Evolutionary conservation across 1,139 yeast genomes (phyloP), one percentile per base, ranked within the genome.

Genomic region (Kluyveromyces marxianus): DNA sequence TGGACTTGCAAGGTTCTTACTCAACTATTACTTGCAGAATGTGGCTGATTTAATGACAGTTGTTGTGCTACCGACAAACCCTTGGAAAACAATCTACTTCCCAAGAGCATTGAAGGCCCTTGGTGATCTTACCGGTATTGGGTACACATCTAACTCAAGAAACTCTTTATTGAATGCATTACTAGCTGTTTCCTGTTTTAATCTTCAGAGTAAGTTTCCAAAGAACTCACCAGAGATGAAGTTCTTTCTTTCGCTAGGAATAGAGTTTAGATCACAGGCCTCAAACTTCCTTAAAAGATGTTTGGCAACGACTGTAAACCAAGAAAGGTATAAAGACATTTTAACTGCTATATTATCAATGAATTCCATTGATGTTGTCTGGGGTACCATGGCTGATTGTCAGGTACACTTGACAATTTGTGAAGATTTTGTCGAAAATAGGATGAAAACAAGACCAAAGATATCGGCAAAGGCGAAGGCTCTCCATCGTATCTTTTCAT

Each of bases 371-470:
- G 96, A 88, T 66, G 81, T 86, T 47, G 92, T 86, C 6, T 84
- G 95, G 86, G 96, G 96, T 1, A 83, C 94, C 1, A 86, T 85
- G 94, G 83, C 83, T 50, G 95, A 86, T 54, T 86, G 95, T 55
- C 79, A 80, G 50, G 75, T 80, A 49, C 86, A 87, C 63, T 70
- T 88, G 47, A 76, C 79, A 44, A 80, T 89, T 59, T 85, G 95
- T 68, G 92, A 87, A 49, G 76, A 76, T 49, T 83, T 86, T 43
- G 83, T 88, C 31, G 74, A 76, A 37, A 77, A 81, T 54, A 79
- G 90, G 56, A 81, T 83, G 81, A 69, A 69, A 41, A 74, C 71
- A 45, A 78, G 88, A 58, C 82, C 81, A 57, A 76, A 76, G 50
- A 65, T 87, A 31, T 81, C 92, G 0, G 74, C 86, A 26, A 87